phyloP scores from a whole-genome alignment of 306 rosid species.

The Hylodesmum podocarpum region DNA sequence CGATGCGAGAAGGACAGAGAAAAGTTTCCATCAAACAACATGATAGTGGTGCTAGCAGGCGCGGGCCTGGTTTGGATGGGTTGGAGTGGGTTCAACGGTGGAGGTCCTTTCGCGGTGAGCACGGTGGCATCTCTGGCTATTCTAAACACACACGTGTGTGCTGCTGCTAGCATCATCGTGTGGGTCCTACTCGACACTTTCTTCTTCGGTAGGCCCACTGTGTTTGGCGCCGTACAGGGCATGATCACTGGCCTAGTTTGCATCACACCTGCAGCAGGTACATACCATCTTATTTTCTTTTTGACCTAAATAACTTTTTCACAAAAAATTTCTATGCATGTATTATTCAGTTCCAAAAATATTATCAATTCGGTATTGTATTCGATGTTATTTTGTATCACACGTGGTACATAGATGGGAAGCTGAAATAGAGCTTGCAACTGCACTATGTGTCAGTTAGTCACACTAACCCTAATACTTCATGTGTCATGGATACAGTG shows the following conservation, averaged over 20 bases:
- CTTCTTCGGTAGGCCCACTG: conserved; percentile 45
- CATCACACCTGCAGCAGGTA: conserved; percentile 56
- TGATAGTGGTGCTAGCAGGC: conserved; percentile 46
- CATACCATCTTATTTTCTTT: too few species aligned
- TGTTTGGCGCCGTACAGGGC: conserved; percentile 52
- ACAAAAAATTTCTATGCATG: too few species aligned
- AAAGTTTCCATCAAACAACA: conserved; percentile 37
- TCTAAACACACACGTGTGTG: conserved; percentile 51
- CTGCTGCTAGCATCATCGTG: conserved; percentile 40
- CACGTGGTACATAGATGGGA: too few species aligned
- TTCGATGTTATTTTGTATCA: too few species aligned
- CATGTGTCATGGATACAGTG: too few species aligned
- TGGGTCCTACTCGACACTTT: conserved; percentile 46
- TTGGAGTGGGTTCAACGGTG: conserved; percentile 63
- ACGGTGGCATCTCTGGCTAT: conserved; percentile 46
- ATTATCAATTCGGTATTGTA: too few species aligned
- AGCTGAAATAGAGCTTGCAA: too few species aligned
- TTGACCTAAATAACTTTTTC: too few species aligned
- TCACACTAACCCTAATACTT: too few species aligned
- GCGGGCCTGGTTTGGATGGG: conserved; percentile 68
- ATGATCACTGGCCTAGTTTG: conserved; percentile 60
- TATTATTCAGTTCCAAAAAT: too few species aligned
- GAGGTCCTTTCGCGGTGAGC: conserved; percentile 44
- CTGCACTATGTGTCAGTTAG: too few species aligned
- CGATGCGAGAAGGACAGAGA: conserved; percentile 29